Conservation (phyloP, 2,329 filamentous ascomycete genomes). For the Cercospora sp. region DNA sequence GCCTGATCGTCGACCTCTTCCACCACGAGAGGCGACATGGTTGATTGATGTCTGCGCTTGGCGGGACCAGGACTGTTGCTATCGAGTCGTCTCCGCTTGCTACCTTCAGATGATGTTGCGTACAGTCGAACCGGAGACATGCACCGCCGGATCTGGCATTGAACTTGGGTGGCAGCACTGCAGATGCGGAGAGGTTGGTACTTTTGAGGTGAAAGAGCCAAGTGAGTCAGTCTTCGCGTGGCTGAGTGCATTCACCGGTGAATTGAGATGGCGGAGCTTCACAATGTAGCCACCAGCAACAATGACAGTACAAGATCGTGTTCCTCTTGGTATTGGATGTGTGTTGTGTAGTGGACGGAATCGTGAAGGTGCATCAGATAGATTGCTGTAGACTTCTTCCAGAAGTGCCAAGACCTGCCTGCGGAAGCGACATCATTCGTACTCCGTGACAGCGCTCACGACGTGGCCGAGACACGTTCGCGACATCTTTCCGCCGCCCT, state of each 20-base stretch:
- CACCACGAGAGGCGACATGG: constrained; percentile 36
- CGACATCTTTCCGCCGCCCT: neutral
- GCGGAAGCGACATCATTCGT: neutral
- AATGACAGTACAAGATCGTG: neutral
- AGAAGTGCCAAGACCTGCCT: neutral
- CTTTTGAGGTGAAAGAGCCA: constrained; percentile 12
- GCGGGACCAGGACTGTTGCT: constrained; percentile 16
- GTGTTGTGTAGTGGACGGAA: neutral
- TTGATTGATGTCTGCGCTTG: constrained; percentile 22
- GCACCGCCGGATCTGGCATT: constrained; percentile 29
- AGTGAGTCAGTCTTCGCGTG: constrained; percentile 27
- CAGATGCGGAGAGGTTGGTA: constrained; percentile 2
- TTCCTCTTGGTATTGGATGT: neutral
- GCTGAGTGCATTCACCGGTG: constrained; percentile 29
- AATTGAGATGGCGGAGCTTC: neutral
- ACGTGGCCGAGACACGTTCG: neutral
- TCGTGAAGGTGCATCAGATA: neutral
- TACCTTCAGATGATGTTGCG: constrained; percentile 32
- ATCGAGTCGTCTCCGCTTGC: constrained; percentile 34
- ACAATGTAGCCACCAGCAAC: neutral
- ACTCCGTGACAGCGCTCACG: neutral
- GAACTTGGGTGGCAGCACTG: constrained; percentile 1
- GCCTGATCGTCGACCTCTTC: constrained; percentile 37
- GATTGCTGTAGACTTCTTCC: neutral
- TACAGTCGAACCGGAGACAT: constrained; percentile 38